Conservation (phyloP, 169 alveolate species). For the Miamiensis avidus region DNA sequence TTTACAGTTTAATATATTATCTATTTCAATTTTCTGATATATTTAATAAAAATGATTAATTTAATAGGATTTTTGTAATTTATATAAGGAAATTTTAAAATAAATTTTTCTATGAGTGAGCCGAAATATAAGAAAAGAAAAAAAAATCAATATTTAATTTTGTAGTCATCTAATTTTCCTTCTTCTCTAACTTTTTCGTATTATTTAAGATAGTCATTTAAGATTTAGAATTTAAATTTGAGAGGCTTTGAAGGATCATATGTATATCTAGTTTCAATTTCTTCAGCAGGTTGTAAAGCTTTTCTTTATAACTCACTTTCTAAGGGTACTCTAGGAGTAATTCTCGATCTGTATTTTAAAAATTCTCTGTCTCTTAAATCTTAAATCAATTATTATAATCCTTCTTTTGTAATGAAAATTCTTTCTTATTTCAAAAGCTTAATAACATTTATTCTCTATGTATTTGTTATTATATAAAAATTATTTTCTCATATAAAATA, state of each 20-base stretch:
- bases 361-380: constrained; percentile 23
- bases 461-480: too few species aligned
- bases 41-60: too few species aligned
- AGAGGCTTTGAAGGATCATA: constrained; percentile 27
- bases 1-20: too few species aligned
- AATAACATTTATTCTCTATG: constrained; percentile 7
- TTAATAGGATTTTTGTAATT: too few species aligned
- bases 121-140: too few species aligned
- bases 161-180: constrained; percentile 12
- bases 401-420: constrained; percentile 21
- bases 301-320: constrained; percentile 18
- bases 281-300: background rate
- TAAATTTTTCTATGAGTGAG: too few species aligned
- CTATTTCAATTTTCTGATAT: too few species aligned
- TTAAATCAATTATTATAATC: constrained; percentile 8
- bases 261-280: background rate
- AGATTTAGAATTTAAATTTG: constrained; percentile 17
- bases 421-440: constrained; percentile 8
- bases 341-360: constrained; percentile 17
- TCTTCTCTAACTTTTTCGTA: constrained; percentile 15
- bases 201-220: constrained; percentile 15
- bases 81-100: too few species aligned
- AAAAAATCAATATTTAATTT: constrained; percentile 1
- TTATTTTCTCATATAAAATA: too few species aligned
- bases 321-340: background rate